A percentile compares a stretch with the other conserved stretches of the same genome.
Conservation (phyloP, 2,329 filamentous ascomycete genomes). For the Colletotrichum incanum region DNA sequence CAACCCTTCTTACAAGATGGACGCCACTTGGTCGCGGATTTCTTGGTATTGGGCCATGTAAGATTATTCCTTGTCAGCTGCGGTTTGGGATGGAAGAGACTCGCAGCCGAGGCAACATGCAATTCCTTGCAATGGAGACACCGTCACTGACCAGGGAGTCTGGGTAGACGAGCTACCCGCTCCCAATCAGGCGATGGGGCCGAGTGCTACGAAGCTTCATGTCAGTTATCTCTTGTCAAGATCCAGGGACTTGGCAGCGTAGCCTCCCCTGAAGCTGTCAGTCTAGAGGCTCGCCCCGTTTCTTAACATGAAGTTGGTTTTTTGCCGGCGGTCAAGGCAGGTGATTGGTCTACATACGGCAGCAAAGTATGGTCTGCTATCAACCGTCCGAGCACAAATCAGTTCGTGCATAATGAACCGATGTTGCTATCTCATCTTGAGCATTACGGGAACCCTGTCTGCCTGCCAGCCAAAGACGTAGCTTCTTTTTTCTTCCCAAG, state of each 20-base stretch:
- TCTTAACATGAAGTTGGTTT: too few relatives aligned
- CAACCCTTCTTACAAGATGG: not conserved
- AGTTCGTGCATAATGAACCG: not conserved
- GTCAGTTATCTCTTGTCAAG: not conserved
- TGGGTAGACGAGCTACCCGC: not conserved
- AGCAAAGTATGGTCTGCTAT: not conserved
- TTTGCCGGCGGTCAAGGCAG: too few relatives aligned
- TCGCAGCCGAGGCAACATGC: not conserved
- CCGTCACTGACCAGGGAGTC: too few relatives aligned
- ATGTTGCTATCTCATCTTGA: too few relatives aligned
- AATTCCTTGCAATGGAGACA: not conserved
- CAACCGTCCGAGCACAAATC: not conserved
- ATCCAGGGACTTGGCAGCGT: not conserved
- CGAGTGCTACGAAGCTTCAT: not conserved
- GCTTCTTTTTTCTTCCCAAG: not conserved
- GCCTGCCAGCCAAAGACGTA: not conserved
- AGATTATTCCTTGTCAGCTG: constrained; percentile 8
- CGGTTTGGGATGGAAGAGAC: not conserved
- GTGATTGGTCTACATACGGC: not conserved
- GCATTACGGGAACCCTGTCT: too few relatives aligned
- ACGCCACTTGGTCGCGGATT: not conserved
- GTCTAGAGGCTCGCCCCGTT: not conserved
- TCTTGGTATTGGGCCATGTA: constrained; percentile 14
- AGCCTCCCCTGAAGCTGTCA: not conserved
- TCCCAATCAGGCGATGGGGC: not conserved